Conservation (phyloP, 1,284 basidiomycete species). For the Cryptococcus wingfieldii region DNA sequence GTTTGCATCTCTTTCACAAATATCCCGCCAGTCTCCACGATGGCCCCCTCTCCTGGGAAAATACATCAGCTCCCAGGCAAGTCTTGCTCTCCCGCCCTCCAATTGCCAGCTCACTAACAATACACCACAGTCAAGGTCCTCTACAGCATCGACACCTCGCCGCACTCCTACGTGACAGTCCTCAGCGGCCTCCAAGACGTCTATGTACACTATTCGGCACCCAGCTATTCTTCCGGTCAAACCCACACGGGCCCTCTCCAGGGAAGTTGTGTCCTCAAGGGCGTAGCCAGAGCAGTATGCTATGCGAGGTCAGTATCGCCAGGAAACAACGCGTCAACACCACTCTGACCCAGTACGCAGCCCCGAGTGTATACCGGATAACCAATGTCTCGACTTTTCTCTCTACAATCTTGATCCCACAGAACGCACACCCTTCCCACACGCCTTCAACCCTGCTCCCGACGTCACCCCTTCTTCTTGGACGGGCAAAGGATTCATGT, state of each 20-base stretch:
- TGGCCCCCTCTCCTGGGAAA: slow-evolving; percentile 42
- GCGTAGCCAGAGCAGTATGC: slow-evolving; percentile 37
- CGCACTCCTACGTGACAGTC: slow-evolving; percentile 41
- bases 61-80: slow-evolving; percentile 40
- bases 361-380: slow-evolving; percentile 41
- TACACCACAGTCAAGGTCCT: slow-evolving; percentile 41
- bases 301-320: slow-evolving; percentile 35
- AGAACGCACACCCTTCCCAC: slow-evolving; percentile 2
- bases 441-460: slow-evolving; percentile 13
- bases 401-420: slow-evolving; percentile 43
- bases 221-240: background rate
- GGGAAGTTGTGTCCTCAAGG: slow-evolving; percentile 38
- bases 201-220: slow-evolving; percentile 30
- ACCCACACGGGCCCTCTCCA: background rate
- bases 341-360: slow-evolving; percentile 12
- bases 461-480: slow-evolving; percentile 18
- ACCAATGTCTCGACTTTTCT: slow-evolving; percentile 36
- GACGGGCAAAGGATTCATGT: slow-evolving; percentile 43
- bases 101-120: background rate
- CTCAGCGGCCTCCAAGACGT: slow-evolving; percentile 36
- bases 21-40: background rate
- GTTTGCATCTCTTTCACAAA: background rate
- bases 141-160: slow-evolving; percentile 37
- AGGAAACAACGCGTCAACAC: background rate
- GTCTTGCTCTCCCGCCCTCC: slow-evolving; percentile 1